Evolutionary conservation across 495 filamentous ascomycete species (phyloP).

Genomic region (Viridothelium virens): DNA sequence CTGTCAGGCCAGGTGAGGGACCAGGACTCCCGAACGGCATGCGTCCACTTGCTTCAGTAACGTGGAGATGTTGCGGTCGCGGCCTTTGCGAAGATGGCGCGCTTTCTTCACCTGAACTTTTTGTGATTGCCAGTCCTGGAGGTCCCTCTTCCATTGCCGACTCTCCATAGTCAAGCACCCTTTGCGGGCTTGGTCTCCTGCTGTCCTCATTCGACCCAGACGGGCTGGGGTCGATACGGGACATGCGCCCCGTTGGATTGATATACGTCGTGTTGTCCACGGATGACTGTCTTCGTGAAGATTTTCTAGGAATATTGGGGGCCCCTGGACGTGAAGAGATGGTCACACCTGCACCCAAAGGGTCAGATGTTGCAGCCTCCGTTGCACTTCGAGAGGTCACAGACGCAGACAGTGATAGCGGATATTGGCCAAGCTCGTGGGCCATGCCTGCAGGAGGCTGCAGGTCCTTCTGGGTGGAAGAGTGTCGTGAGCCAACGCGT

Average conservation of each 20-base stretch:
- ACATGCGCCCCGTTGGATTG: background rate
- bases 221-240: background rate
- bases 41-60: slow-evolving; percentile 4
- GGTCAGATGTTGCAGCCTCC: background rate
- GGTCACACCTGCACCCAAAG: background rate
- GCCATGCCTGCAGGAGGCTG: background rate
- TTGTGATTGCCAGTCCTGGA: background rate
- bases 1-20: background rate
- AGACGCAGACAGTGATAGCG: background rate
- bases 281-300: slow-evolving; percentile 1
- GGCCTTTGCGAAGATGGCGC: background rate
- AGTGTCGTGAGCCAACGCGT: slow-evolving; percentile 44
- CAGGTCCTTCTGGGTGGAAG: background rate
- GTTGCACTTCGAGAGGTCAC: background rate
- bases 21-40: slow-evolving; percentile 4
- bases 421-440: background rate
- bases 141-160: background rate
- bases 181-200: background rate
- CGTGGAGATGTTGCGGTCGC: background rate
- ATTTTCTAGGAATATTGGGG: slow-evolving; percentile 1
- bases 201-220: background rate
- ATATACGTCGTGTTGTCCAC: background rate
- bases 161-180: slow-evolving; percentile 5
- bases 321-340: background rate
- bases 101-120: background rate